phyloP scores from a whole-genome alignment of 495 filamentous ascomycete species.

The Hyaloscypha bicolor region DNA sequence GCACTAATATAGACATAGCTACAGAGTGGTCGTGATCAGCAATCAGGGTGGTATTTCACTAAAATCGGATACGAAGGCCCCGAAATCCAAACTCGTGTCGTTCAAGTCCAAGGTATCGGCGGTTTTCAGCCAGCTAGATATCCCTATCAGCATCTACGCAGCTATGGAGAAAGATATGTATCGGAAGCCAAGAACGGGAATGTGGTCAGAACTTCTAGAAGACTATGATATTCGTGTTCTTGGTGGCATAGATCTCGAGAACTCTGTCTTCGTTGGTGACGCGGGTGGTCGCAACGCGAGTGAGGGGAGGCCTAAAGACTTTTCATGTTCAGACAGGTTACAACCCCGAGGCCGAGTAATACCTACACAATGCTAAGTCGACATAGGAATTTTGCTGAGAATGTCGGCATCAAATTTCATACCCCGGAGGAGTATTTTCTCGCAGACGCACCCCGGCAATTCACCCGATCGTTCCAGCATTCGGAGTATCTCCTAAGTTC shows the following conservation, averaged over 20 bases:
- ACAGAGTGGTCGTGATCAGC: slow-evolving; percentile 74
- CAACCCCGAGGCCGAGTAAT: neutral
- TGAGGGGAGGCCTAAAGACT: slow-evolving; percentile 45
- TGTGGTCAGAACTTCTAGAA: slow-evolving; percentile 83
- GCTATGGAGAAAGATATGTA: slow-evolving; percentile 78
- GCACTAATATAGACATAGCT: slow-evolving; percentile 50
- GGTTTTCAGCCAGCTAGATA: slow-evolving; percentile 69
- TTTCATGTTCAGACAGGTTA: slow-evolving; percentile 79
- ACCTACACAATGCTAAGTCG: slow-evolving; percentile 20
- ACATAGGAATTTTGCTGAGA: slow-evolving; percentile 74
- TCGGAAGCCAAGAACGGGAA: slow-evolving; percentile 84
- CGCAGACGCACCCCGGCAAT: slow-evolving; percentile 59
- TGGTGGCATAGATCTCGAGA: slow-evolving; percentile 61
- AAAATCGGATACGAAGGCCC: slow-evolving; percentile 67
- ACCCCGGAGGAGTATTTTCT: slow-evolving; percentile 95
- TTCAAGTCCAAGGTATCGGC: slow-evolving; percentile 79
- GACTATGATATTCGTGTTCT: slow-evolving; percentile 68
- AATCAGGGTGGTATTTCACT: slow-evolving; percentile 86
- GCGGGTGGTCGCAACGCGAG: slow-evolving; percentile 59
- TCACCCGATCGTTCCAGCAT: slow-evolving; percentile 70
- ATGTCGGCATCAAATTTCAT: slow-evolving; percentile 75
- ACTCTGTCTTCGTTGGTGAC: slow-evolving; percentile 88
- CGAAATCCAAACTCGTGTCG: slow-evolving; percentile 63
- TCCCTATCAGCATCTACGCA: slow-evolving; percentile 82
- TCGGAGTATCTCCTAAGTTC: slow-evolving; percentile 40